Evolutionary conservation across 1,284 basidiomycete genomes (phyloP), one percentile per base, ranked within the genome.

Genomic region (Ganoderma lucidum): DNA sequence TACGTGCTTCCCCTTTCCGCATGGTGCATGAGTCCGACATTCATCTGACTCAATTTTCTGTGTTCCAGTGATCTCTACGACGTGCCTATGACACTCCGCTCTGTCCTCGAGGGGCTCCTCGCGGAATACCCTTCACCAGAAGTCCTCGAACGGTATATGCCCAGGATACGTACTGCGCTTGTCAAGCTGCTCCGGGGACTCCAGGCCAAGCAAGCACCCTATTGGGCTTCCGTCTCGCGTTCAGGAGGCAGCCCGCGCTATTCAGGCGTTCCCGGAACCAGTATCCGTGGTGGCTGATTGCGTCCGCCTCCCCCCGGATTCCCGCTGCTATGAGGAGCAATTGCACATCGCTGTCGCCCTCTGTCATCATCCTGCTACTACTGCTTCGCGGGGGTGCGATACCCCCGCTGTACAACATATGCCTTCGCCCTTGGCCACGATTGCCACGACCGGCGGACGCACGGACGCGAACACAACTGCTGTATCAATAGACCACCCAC

Each of bases 101-200:
- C 82, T 8, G 93, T 94, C 30, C 89, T 99, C 35, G 97, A 99
- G 79, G 86, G 87, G 61, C 93, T 94, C 77, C 87, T 98, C 30
- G 89, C 93, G n/a, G 95, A 97, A 77, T 89, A 93, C 12, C 91
- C 96, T 0, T 93, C 93, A 0, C 89, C 89, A 32, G 84, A 87
- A 53, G 87, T 89, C 10, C 85, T 98, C 69, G 90, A 93, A 44
- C 80, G 83, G 6, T 95, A 94, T 80, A 86, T 95, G 77, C 96
- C 97, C 5, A 84, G 89, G 51, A 90, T 99, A 51, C 90, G 94
- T 15, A 86, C 87, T 48, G 91, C 96, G 73, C 88, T 99, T 72
- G 91, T 90, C 78, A 89, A 89, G 63, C 87, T 99, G 2, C 86
- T 98, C 10, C 90, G 91, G 66, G 96, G 96, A 1, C 85, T 99